These are phyloP conservation scores for Phylloporus arenicola DNA, from an alignment of 768 basidiomycete genomes.

Conservation along the genomic window DNA sequence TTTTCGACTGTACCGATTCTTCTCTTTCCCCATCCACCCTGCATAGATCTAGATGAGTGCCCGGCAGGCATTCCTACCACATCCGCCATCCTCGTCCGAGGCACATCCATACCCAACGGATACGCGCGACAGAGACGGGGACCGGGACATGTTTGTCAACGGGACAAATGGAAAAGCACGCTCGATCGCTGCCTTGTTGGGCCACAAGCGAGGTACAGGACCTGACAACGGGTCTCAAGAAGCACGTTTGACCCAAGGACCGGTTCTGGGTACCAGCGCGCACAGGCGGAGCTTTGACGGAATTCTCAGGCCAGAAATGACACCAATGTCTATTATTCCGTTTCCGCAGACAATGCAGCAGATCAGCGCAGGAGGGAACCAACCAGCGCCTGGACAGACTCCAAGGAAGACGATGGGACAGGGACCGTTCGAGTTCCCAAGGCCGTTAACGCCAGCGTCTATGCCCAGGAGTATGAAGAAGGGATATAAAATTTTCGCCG, in stretches of 20 bases:
- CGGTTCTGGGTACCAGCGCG: conserved; percentile 1
- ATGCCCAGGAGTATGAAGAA: conserved; percentile 11
- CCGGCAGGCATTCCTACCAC: conserved; percentile 23
- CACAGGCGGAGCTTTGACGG: conserved; percentile 23
- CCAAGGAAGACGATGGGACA: conserved; percentile 12
- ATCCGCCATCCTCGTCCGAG: conserved; percentile 13
- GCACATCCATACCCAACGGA: conserved; percentile 3
- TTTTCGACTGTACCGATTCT: background rate
- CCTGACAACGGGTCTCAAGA: background rate
- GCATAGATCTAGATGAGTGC: conserved; percentile 19
- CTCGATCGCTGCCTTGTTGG: conserved; percentile 20
- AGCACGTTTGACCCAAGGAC: background rate
- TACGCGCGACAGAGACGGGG: conserved; percentile 1
- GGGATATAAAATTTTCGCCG: conserved; percentile 2
- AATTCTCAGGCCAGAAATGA: conserved; percentile 16
- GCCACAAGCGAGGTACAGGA: conserved; percentile 13
- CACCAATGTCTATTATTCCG: conserved; percentile 22
- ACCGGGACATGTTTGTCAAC: conserved; percentile 2
- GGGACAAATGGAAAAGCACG: conserved; percentile 11
- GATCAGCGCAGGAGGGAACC: conserved; percentile 1
- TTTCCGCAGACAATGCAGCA: conserved; percentile 11
- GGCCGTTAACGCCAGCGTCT: conserved; percentile 18
- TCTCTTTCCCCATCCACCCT: background rate
- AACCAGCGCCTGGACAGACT: conserved; percentile 11
- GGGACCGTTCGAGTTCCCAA: conserved; percentile 10